Evolutionary conservation across 2,329 filamentous ascomycete species (phyloP), one percentile per base, ranked within the genome.

Genomic region (Nothopassalora personata): DNA sequence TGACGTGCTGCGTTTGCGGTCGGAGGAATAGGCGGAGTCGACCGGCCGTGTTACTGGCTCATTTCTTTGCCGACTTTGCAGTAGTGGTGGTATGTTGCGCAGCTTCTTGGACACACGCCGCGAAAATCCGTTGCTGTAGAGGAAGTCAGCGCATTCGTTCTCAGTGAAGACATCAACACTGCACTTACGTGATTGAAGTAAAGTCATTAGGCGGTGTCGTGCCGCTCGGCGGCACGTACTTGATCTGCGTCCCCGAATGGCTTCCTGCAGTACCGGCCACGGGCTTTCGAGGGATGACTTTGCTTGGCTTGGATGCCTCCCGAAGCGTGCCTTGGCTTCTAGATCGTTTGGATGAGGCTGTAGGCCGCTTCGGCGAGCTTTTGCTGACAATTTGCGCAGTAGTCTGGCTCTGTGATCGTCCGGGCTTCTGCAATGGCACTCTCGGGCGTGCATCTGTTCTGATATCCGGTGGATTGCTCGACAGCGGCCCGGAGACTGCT

Each of bases 51-150:
- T 27, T 1, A 54, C 31, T 15, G 57, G 23, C 13, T 61, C 55
- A 18, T 57, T 19, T 30, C 48, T 51, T 31, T 57, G 54, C 4
- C 39, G 48, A 13, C 47, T 53, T 19, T 59, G 52, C 9, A 53
- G 54, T 10, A 55, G 57, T 27, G 57, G 58, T 0, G 61, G 55
- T n/a, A 64, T 56, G 51, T 64, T 61, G 48, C 66, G 70, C 19
- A 68, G 61, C 43, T 68, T 67, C 33, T 61, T 65, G 0, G 68
- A 71, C 11, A 71, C 56, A 52, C 68, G 66, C 27, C 68, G 64
- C 13, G 66, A 66, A 59, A 71, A 68, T 52, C 62, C 62, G 33
- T 61, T 67, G 33, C 65, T 67, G 49, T 33, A 15, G 15, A 10
- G 34, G 27, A 46, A 27, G 60, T 60, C 53, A 60, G 57, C 33